Evolutionary conservation across 306 rosid genomes (phyloP).

Genomic region (Begonia masoniana): DNA sequence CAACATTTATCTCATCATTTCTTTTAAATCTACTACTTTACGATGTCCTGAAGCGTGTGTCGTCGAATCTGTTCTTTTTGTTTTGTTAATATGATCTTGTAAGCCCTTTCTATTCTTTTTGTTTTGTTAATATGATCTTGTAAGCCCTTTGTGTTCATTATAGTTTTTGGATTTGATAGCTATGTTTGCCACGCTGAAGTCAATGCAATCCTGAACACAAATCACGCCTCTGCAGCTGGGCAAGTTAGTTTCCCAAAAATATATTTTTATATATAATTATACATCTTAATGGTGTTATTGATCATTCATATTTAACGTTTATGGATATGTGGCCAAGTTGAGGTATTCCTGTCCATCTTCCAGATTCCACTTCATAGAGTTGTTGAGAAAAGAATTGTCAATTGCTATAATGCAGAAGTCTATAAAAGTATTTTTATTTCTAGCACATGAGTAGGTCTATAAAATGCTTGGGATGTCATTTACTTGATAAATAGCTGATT

Average conservation of each 20-base stretch:
- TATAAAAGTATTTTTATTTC: too few relatives aligned
- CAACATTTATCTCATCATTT: slow-evolving; percentile 1
- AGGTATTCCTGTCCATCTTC: too few relatives aligned
- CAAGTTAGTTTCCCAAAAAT: slow-evolving; percentile 37
- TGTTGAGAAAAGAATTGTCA: too few relatives aligned
- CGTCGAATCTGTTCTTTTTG: slow-evolving; percentile 4
- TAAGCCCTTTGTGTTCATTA: neutral
- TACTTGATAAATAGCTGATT: neutral
- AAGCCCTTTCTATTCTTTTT: slow-evolving; percentile 1
- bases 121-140: slow-evolving; percentile 4
- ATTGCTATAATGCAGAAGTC: too few relatives aligned
- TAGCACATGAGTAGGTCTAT: too few relatives aligned
- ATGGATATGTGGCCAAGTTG: too few relatives aligned
- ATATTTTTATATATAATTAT: too few relatives aligned
- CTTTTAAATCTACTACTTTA: slow-evolving; percentile 1
- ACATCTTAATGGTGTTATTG: too few relatives aligned
- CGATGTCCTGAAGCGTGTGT: slow-evolving; percentile 12
- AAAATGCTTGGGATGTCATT: too few relatives aligned
- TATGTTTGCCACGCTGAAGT: slow-evolving; percentile 98
- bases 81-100: slow-evolving; percentile 3
- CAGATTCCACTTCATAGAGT: too few relatives aligned
- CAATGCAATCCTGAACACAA: slow-evolving; percentile 83
- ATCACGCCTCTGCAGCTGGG: slow-evolving; percentile 94
- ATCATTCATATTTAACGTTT: too few relatives aligned
- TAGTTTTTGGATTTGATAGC: slow-evolving; percentile 21